Percentiles rank a stretch among this genome's conserved stretches.
These are phyloP conservation scores for Saccharomyces hybrid DNA, from an alignment of 1,139 yeast species.

Conservation along the genomic window DNA sequence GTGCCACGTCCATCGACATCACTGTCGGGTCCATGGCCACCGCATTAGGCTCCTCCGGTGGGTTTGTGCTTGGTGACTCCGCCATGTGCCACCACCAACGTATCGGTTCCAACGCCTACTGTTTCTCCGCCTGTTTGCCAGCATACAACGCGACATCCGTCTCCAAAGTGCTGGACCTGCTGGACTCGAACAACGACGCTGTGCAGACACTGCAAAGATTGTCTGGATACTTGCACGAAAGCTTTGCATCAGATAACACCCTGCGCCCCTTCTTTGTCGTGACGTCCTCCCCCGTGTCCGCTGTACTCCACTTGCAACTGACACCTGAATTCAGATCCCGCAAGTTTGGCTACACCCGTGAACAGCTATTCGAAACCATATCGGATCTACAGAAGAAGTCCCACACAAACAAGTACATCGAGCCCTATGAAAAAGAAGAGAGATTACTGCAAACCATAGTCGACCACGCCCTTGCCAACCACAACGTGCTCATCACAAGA, in stretches of 20 bases:
- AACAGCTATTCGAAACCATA: conserved; percentile 24
- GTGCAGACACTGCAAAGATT: conserved; percentile 35
- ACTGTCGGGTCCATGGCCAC: conserved; percentile 82
- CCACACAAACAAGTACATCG: conserved; percentile 30
- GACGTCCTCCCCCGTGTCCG: conserved; percentile 54
- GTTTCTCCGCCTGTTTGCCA: conserved; percentile 91
- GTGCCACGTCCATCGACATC: conserved; percentile 58
- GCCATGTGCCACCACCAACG: conserved; percentile 91
- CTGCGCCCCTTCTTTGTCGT: conserved; percentile 40
- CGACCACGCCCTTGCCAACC: conserved; percentile 43
- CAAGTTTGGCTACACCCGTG: conserved; percentile 26
- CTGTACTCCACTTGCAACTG: conserved; percentile 58
- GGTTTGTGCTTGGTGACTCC: conserved; percentile 80
- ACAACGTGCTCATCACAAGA: conserved; percentile 59
- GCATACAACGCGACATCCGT: conserved; percentile 81
- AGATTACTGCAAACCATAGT: conserved; percentile 57
- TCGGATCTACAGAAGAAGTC: conserved; percentile 27
- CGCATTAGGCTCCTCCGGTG: conserved; percentile 86
- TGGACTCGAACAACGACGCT: conserved; percentile 35
- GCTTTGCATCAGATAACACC: conserved; percentile 33
- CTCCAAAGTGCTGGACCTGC: conserved; percentile 47
- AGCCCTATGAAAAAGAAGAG: conserved; percentile 51
- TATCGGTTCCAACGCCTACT: conserved; percentile 81
- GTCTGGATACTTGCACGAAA: conserved; percentile 33
- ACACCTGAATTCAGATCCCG: conserved; percentile 34